Base-by-base conservation (phyloP, 148 eudicot species). In the Cornus controversa region DNA sequence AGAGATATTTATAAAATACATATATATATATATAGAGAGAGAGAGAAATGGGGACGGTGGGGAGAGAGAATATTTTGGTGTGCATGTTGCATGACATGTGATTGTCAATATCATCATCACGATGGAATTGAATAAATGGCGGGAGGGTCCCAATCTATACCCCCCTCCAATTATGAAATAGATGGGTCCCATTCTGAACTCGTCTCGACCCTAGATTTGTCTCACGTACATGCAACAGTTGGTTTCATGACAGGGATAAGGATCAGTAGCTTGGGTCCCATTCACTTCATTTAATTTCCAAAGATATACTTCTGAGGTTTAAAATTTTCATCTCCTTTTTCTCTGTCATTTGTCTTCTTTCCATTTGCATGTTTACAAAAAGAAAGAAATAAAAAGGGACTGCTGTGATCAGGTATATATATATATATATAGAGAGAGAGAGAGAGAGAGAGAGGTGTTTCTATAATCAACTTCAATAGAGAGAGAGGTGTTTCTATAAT, bases 231-330 rank as follows among this genome's bases (percentile, higher is more conserved):
- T 66, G 82, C 73, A 45, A 13, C 11, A 34, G 77, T 65, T 65
- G 29, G 79, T 68, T 67, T 76, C 79, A 67, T 67, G 72, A 45
- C 79, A 76, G 72, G 78, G 72, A 67, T 50, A 71, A 40, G 45
- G 34, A 42, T 1, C 36, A 22, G 42, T 36, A 6, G 37, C 16
- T n/a, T n/a, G n/a, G n/a, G n/a, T n/a, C 34, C 9, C 20, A 57
- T n/a, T 9, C 22, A 20, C 63, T 60, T 60, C 66, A 73, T 70
- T 70, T 70, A 70, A 25, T 42, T 57, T 26, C 8, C 45, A 45
- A 70, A 25, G 34, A 60, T 60, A 18, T 60, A 4, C 9, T 22
- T 18, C 22, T 60, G 23, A 60, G 20, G 9, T 60, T 22, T 31
- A 2, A 31, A 3, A 31, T 31, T n/a, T 60, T 60, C 20, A 60